Evolutionary conservation across 345 rosid species (phyloP).

Genomic region (Microthlaspi erraticum): DNA sequence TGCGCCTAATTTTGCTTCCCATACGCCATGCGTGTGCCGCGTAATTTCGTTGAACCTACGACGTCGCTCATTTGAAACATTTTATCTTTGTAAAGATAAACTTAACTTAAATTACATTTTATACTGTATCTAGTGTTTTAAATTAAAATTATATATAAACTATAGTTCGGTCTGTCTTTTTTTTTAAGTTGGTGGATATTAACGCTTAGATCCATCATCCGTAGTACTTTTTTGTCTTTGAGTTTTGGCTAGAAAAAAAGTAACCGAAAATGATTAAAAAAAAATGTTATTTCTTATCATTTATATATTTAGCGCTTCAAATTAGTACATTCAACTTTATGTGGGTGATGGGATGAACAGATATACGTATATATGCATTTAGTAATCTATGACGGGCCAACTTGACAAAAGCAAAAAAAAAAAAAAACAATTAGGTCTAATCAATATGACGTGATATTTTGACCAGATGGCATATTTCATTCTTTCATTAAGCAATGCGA

Average conservation of each 20-base stretch:
- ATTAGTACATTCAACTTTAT: neutral
- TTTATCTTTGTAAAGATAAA: neutral
- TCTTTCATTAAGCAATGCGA: conserved; percentile 19
- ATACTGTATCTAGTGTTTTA: too few species aligned
- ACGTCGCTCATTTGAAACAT: neutral
- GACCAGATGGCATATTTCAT: conserved; percentile 8
- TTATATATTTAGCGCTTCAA: too few species aligned
- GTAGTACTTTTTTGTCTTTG: too few species aligned
- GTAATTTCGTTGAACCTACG: neutral
- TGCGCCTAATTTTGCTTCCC: conserved; percentile 34
- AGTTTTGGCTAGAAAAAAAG: too few species aligned
- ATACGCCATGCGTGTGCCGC: conserved; percentile 26
- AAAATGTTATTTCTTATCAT: too few species aligned
- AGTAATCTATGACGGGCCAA: conserved; percentile 4
- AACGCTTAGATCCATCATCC: too few species aligned
- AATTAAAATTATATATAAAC: too few species aligned
- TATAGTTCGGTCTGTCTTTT: too few species aligned
- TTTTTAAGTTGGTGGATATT: too few species aligned
- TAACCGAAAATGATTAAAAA: too few species aligned
- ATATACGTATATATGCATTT: neutral
- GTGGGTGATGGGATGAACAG: conserved; percentile 29
- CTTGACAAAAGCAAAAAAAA: conserved; percentile 20
- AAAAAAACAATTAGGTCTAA: neutral
- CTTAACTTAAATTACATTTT: neutral
- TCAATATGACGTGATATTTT: conserved; percentile 7